Base-by-base conservation (phyloP, 345 rosid genomes). In the Dimocarpus longan region DNA sequence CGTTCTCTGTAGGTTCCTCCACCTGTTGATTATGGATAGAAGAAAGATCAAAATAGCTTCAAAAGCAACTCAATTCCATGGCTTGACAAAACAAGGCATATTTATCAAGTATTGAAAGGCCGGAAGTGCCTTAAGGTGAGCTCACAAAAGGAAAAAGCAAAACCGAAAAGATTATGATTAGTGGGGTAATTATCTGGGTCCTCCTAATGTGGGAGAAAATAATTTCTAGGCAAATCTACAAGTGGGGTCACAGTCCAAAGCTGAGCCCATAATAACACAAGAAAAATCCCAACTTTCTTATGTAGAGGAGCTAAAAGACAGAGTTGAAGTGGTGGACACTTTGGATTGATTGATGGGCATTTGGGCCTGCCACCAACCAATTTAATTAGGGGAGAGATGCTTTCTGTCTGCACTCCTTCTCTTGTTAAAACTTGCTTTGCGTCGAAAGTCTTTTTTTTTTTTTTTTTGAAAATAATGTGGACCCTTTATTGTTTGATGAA, bases 131-230 rank as follows among this genome's bases (percentile, higher is more conserved):
- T 42, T 74, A 22, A 0, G 7, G 57, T 4, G 70, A 75, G 46
- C 37, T 62, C 86, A 83, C 57, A 70, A 13, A 65, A 66, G n/a
- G 24, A 32, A 5, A 71, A 66, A 76, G 37, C 42, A 59, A 76
- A 70, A 66, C 18, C 10, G 64, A 18, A 56, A 28, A n/a, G 46
- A 48, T 43, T 66, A 74, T 79, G 82, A 79, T 82, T 75, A 74
- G 82, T 80, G 80, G 82, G 82, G 84, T 65, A 77, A 77, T 75
- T 75, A 32, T 28, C 63, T 50, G 76, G 76, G 80, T 67, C 80
- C 70, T 80, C 76, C 74, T 76, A 79, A 44, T 21, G 11, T 57
- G 5, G 52, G 57, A 39, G 9, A 42, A 19, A 52, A 15, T 26
- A 16, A 10, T 0, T 67, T 71, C 52, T 60, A 24, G 67, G 68